These are phyloP conservation scores for Agaricales sp. DNA, from an alignment of 1,284 basidiomycete species.

Conservation along the genomic window DNA sequence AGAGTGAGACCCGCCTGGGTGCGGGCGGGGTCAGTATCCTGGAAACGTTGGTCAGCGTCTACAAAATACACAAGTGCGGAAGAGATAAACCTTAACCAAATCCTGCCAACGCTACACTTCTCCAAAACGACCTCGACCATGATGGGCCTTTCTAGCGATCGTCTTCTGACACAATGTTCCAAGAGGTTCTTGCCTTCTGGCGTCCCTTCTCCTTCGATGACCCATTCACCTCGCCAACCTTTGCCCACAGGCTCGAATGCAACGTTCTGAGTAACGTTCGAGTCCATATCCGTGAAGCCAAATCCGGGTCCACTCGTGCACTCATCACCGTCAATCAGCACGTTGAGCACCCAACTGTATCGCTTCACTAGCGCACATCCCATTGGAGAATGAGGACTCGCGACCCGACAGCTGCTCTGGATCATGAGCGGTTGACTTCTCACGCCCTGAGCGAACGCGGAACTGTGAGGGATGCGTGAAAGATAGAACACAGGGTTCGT, in stretches of 20 bases:
- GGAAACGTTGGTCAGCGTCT: too few relatives aligned
- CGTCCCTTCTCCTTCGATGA: conserved; percentile 66
- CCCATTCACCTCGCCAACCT: conserved; percentile 68
- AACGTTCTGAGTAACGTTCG: conserved; percentile 8
- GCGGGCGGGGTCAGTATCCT: too few relatives aligned
- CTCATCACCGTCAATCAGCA: conserved; percentile 30
- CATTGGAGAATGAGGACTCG: conserved; percentile 44
- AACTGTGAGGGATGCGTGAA: conserved; percentile 26
- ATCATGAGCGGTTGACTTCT: conserved; percentile 34
- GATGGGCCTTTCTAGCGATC: conserved; percentile 19
- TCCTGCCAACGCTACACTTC: conserved; percentile 41
- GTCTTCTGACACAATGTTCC: conserved; percentile 40
- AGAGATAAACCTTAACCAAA: conserved; percentile 59
- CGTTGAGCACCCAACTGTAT: conserved; percentile 50
- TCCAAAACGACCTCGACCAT: conserved; percentile 56
- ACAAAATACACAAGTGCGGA: too few relatives aligned
- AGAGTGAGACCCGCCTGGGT: too few relatives aligned
- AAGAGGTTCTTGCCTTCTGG: conserved; percentile 49
- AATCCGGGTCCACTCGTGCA: conserved; percentile 17
- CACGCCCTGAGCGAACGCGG: conserved; percentile 13
- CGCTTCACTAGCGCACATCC: conserved; percentile 47
- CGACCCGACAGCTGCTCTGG: conserved; percentile 29
- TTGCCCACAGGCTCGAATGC: conserved; percentile 33
- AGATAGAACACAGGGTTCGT: conserved; percentile 38
- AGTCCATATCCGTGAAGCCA: conserved; percentile 3